phyloP scores from a whole-genome alignment of 306 rosid species.

The Prosopis cineraria region DNA sequence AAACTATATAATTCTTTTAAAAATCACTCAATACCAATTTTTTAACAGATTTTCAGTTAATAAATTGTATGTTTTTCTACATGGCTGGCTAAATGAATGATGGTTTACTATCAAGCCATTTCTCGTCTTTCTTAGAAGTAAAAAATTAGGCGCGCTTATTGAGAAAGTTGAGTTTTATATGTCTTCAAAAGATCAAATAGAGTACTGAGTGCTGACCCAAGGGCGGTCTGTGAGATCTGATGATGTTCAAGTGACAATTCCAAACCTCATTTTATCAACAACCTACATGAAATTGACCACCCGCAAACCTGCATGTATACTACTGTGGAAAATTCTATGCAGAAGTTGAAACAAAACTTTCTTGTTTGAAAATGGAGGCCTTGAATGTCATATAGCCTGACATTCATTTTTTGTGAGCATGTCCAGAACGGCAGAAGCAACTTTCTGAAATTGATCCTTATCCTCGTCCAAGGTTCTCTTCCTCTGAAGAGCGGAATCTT shows the following conservation, averaged over 20 bases:
- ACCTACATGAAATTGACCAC: not conserved
- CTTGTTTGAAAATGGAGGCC: not conserved
- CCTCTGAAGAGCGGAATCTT: constrained; percentile 48
- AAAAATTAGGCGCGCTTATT: constrained; percentile 34
- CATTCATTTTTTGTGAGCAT: constrained; percentile 47
- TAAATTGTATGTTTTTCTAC: not conserved
- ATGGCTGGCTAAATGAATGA: not conserved
- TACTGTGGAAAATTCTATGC: not conserved
- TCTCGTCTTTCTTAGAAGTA: not conserved
- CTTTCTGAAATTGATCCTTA: constrained; percentile 59
- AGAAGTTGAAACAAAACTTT: not conserved
- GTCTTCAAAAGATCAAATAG: constrained; percentile 32
- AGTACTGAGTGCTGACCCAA: not conserved
- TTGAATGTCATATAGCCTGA: constrained; percentile 28
- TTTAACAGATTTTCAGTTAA: too few relatives aligned
- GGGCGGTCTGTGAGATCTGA: not conserved
- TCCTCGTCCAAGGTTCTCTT: constrained; percentile 55
- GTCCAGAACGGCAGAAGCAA: constrained; percentile 54
- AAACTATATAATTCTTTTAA: too few relatives aligned
- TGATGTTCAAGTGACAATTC: constrained; percentile 3
- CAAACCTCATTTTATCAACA: not conserved
- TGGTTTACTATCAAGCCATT: not conserved
- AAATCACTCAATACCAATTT: not conserved
- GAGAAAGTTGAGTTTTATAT: constrained; percentile 48
- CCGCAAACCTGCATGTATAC: not conserved